Conservation (phyloP, 306 rosid genomes). For the Sechiopsis laciniata region DNA sequence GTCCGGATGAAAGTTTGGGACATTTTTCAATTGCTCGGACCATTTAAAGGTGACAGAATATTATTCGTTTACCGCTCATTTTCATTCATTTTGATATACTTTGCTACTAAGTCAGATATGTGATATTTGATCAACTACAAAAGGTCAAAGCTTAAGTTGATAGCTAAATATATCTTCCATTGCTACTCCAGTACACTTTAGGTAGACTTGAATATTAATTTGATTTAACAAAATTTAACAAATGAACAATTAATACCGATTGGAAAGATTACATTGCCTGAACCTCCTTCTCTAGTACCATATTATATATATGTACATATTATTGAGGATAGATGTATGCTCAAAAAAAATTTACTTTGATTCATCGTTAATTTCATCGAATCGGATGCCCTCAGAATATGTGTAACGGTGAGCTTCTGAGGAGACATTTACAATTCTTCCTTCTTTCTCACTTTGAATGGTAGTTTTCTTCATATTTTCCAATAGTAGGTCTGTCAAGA, state of each 20-base stretch:
- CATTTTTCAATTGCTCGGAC: not conserved
- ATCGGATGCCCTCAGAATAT: slow-evolving; percentile 65
- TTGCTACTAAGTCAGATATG: no score
- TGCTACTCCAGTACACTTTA: no score
- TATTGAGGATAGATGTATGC: no score
- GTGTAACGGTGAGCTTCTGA: slow-evolving; percentile 57
- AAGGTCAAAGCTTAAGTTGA: not conserved
- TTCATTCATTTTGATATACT: not conserved
- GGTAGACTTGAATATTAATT: not conserved
- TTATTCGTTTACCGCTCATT: not conserved
- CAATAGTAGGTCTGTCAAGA: slow-evolving; percentile 68
- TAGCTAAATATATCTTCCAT: not conserved
- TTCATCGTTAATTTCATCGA: slow-evolving; percentile 55
- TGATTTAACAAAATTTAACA: not conserved
- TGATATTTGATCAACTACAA: not conserved
- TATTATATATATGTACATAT: no score
- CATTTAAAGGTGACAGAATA: not conserved
- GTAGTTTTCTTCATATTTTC: slow-evolving; percentile 77
- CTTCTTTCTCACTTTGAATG: slow-evolving; percentile 50
- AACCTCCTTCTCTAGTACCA: no score
- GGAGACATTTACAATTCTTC: slow-evolving; percentile 72
- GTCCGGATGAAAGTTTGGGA: not conserved
- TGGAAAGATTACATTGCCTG: not conserved
- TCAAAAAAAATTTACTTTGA: slow-evolving; percentile 37
- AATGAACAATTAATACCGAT: no score